Conservation (phyloP, 2,329 filamentous ascomycete species). For the Aspergillus novofumigatus region DNA sequence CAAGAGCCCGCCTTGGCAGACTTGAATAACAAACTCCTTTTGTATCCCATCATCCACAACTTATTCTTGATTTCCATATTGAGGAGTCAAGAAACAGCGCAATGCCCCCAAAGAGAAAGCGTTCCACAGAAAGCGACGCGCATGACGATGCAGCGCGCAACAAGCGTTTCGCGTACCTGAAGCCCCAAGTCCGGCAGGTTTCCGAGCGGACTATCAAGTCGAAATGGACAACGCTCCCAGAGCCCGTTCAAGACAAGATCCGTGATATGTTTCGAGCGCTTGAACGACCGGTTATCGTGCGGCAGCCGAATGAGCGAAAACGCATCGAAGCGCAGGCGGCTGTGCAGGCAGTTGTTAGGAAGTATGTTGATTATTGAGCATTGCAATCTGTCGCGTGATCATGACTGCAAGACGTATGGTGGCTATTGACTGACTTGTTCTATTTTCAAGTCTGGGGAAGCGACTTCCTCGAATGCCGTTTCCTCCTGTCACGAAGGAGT, state of each 20-base stretch:
- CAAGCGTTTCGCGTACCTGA: constrained; percentile 37
- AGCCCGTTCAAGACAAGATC: constrained; percentile 40
- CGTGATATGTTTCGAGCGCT: constrained; percentile 39
- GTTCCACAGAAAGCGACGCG: constrained; percentile 15
- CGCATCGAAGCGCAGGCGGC: constrained; percentile 41
- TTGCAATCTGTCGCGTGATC: background rate
- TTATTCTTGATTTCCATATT: background rate
- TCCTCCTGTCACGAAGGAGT: constrained; percentile 40
- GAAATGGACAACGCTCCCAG: constrained; percentile 44
- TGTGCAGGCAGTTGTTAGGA: constrained; percentile 39
- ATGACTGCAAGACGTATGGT: background rate
- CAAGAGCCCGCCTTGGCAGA: background rate
- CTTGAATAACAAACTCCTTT: background rate
- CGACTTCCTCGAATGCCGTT: constrained; percentile 45
- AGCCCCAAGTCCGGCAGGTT: constrained; percentile 39
- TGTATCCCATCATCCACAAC: background rate
- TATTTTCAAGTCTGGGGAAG: constrained; percentile 30
- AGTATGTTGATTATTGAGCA: constrained; percentile 26
- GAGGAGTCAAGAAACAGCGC: background rate
- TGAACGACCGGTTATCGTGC: constrained; percentile 41
- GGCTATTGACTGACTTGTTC: background rate
- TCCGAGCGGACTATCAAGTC: constrained; percentile 42
- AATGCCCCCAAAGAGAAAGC: constrained; percentile 28
- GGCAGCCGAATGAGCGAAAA: constrained; percentile 40
- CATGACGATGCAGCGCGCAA: constrained; percentile 13